phyloP scores from a whole-genome alignment of 345 rosid genomes.

The Turnera subulata region DNA sequence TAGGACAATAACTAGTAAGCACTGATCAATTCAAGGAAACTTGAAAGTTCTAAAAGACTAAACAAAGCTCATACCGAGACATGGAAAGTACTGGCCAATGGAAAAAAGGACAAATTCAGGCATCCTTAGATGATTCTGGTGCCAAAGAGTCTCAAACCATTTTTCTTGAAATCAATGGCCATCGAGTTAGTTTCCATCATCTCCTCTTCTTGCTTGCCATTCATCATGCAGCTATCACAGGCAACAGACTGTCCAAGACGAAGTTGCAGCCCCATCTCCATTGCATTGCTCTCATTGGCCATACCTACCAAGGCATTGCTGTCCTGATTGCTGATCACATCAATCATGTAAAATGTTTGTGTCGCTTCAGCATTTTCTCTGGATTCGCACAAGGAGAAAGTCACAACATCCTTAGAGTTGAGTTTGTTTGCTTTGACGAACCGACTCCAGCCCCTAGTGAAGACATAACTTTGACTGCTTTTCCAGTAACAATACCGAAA shows the following conservation, averaged over 20 bases:
- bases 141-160: conserved; percentile 47
- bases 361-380: conserved; percentile 6
- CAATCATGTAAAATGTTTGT: conserved; percentile 39
- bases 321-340: conserved; percentile 8
- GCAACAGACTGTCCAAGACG: conserved; percentile 4
- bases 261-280: conserved; percentile 11
- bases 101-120: too few relatives aligned
- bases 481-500: conserved; percentile 88
- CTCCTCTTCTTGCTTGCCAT: conserved; percentile 4
- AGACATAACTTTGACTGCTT: conserved; percentile 86
- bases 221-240: neutral
- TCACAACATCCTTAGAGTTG: conserved; percentile 48
- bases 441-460: conserved; percentile 80
- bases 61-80: too few relatives aligned
- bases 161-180: neutral
- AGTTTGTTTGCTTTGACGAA: conserved; percentile 64
- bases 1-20: neutral
- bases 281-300: neutral
- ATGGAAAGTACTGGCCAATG: too few relatives aligned
- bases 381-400: conserved; percentile 41
- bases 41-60: too few relatives aligned
- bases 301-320: neutral
- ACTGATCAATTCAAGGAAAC: neutral
- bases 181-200: neutral
- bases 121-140: conserved; percentile 20